Evolutionary conservation across 768 basidiomycete genomes (phyloP), one percentile per base, ranked within the genome.

Genomic region (Leccinum subgranulosum): DNA sequence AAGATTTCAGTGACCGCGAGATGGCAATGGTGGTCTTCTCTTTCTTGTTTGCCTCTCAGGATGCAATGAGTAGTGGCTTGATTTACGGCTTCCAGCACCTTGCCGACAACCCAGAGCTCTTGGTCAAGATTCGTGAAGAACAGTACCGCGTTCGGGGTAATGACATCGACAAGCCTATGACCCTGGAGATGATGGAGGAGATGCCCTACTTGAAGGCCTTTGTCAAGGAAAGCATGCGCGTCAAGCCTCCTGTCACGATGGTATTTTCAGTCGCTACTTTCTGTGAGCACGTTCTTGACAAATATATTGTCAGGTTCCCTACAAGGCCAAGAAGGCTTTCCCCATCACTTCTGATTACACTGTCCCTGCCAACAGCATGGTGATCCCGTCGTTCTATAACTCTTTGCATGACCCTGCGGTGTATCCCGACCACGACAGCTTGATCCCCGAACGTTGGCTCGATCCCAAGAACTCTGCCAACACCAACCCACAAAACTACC

Each of bases 11-110:
- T 63, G 90, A 98, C 72, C 80, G 82, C 64, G 96, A 99, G 75
- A 98, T 98, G 85, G 94, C 92, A 28, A 91, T 97, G 87, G 95
- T 97, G 67, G 75, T 99, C 41, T 87, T 99, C 69, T 94, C 92
- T 11, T 98, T 98, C 86, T 77, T 99, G 54, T 98, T 98, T 67
- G 97, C 93, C 2, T 90, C 87, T 25, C 93, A 97, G 77, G 97
- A 99, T 70, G 97, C 97, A 49, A 98, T 99, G 97, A 92, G 92
- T 71, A 94, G 91, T 59, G 95, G 94, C 51, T 77, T 98, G 66
- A 94, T 97, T 67, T 98, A 92, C 73, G 89, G 86, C 39, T 97
- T 98, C 85, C 97, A 99, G 75, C 92, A 95, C 73, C 81, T 97
- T 36, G 92, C 91, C 46, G 97, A 98, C 73, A 81, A 92, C 70